A percentile compares a stretch with the other conserved stretches of the same genome.
These are phyloP conservation scores for Rhododendron kiyosumense DNA, from an alignment of 148 eudicot species.

Conservation along the genomic window DNA sequence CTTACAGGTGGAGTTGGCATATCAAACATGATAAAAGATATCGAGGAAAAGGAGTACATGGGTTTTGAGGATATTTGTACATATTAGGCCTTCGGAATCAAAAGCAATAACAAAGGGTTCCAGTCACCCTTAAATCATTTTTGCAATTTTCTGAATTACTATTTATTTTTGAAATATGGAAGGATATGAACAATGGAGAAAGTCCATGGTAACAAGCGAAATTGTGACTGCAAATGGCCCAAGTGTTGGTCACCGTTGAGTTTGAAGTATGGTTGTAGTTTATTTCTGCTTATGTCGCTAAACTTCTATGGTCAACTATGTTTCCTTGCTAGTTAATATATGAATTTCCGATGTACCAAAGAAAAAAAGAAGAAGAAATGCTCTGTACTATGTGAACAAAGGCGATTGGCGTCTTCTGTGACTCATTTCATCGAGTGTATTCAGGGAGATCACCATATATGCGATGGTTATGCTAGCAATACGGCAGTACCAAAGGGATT, in stretches of 20 bases:
- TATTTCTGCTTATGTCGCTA: too few species aligned
- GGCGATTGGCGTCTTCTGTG: background rate
- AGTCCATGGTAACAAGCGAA: background rate
- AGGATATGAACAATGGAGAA: background rate
- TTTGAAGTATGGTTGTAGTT: too few species aligned
- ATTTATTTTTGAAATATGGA: background rate
- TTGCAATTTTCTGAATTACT: background rate
- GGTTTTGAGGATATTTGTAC: slow-evolving; percentile 78
- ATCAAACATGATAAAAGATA: slow-evolving; percentile 40
- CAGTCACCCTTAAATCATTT: background rate
- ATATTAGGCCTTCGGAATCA: background rate
- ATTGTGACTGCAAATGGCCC: too few species aligned
- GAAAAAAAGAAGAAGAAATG: background rate
- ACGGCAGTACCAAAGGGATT: too few species aligned
- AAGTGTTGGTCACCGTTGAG: too few species aligned
- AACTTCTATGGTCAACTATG: too few species aligned
- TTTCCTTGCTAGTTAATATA: too few species aligned
- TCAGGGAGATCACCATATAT: background rate
- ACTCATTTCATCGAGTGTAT: too few species aligned
- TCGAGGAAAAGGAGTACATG: slow-evolving; percentile 64
- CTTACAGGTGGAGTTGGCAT: slow-evolving; percentile 52
- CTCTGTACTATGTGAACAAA: background rate
- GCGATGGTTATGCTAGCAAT: too few species aligned
- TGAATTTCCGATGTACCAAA: too few species aligned
- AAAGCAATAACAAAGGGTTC: background rate